Base-by-base conservation (phyloP, 202 grass and related monocot genomes). In the Zoysia matrella region DNA sequence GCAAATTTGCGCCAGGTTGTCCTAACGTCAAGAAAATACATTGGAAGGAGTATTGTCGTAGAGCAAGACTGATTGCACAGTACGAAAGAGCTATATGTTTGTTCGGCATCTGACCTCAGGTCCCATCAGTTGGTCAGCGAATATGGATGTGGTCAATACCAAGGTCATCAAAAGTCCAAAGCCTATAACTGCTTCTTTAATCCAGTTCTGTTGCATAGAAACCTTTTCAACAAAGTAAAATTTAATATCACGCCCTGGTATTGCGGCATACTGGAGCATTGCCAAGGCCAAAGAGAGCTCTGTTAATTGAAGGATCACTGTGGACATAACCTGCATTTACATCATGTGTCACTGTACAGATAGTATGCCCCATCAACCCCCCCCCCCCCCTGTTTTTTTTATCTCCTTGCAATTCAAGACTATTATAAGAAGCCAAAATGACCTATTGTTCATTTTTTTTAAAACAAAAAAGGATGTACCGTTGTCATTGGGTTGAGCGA, bases 401-500 rank as follows among this genome's bases (percentile, higher is more conserved):
- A 18, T 11, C 1, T 58, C 55, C 55, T 43, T 50, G 18, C 30
- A 49, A 67, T 2, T 75, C 3, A 2, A 67, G 4, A 18, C 40
- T 22, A 42, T 55, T 55, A 43, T 8, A 6, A 67, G 76, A 49
- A 68, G 36, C 8, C 52, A 55, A 18, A 57, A 79, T 0, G 58
- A 83, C 81, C 67, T n/a, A n/a, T n/a, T n/a, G n/a, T n/a, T n/a
- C n/a, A n/a, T n/a, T n/a, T n/a, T n/a, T n/a, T n/a, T n/a, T n/a
- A n/a, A n/a, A n/a, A n/a, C n/a, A n/a, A n/a, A n/a, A n/a, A n/a
- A n/a, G n/a, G n/a, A n/a, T n/a, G n/a, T 86, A 95, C 95, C 54
- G 86, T 88, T 66, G 86, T 95, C 53, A 88, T 46, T 48, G 87
- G 87, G 73, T 95, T 89, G 57, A 98, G 85, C 16, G 78, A 69